Evolutionary conservation across 192 early-diverging fungal genomes (phyloP).

Genomic region (Cladochytrium replicatum): DNA sequence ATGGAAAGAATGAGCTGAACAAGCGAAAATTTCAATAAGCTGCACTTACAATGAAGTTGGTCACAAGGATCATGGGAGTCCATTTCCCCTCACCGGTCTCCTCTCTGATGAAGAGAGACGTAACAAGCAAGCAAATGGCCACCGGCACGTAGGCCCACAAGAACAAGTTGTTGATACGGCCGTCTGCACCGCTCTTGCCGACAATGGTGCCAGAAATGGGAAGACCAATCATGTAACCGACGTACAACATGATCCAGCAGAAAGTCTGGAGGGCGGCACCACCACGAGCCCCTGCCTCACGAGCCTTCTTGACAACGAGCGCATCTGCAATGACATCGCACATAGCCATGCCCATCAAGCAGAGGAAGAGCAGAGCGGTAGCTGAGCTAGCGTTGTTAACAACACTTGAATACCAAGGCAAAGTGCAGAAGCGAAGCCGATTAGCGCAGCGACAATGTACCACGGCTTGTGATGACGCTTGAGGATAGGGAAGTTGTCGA

Average conservation of each 20-base stretch:
- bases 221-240: conserved; percentile 16
- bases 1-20: no score
- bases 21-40: no score
- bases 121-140: no score
- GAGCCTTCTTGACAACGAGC: conserved; percentile 14
- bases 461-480: conserved; percentile 12
- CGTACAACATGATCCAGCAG: conserved; percentile 13
- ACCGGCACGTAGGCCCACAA: no score
- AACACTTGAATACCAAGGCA: conserved; percentile 2
- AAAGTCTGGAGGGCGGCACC: conserved; percentile 17
- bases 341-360: conserved; percentile 22
- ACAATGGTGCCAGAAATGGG: conserved; percentile 15
- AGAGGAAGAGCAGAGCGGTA: conserved; percentile 16
- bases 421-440: no score
- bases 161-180: no score
- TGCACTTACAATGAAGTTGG: no score
- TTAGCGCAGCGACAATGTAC: no score
- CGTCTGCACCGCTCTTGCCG: conserved; percentile 16
- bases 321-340: conserved; percentile 21
- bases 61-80: no score
- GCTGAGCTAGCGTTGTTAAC: conserved; percentile 4
- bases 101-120: no score
- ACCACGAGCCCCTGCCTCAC: conserved; percentile 7
- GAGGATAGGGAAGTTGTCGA: conserved; percentile 20
- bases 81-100: no score